Evolutionary conservation across 2,329 filamentous ascomycete genomes (phyloP), one percentile per base, ranked within the genome.

Genomic region (Cadophora sp.): DNA sequence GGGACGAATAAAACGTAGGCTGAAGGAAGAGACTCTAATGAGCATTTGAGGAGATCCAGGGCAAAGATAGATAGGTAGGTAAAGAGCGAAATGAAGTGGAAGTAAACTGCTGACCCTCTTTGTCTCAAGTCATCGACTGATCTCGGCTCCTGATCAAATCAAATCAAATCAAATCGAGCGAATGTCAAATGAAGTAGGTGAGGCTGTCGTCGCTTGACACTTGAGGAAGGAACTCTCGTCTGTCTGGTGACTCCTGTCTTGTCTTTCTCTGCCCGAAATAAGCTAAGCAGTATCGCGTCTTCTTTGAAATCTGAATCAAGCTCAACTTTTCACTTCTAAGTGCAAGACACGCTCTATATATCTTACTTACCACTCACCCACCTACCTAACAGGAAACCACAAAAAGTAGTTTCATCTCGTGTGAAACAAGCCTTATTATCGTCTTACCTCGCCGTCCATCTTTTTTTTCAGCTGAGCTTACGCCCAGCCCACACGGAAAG

Each of bases 31-130:
- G 26, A 27, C 58, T 60, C 63, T 43, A 60, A 29, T 50, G 53
- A 65, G 55, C 55, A 65, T 65, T 50, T 56, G 43, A 64, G 26
- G 14, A n/a, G n/a, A 51, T 16, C n/a, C n/a, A 14, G 43, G 37
- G 14, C 26, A 50, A 12, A 37, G 26, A 43, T 19, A 50, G 46
- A 19, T 26, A 12, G 43, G 40, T 62, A 34, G 22, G 43, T 26
- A 34, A 27, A 48, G 26, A 58, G 19, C 29, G 37, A 56, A n/a
- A 48, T 48, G 26, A 51, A 40, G 3, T 24, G n/a, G 50, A 56
- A 56, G 55, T 37, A 37, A 37, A 26, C 55, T 58, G 55, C 55
- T 58, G 29, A 58, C 55, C 55, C 29, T 58, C 22, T 37, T 26
- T 56, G 53, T 58, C 55, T 58, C 19, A 58, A 58, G 9, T 24